Conservation (phyloP, 1,139 yeast genomes). For the Blastobotrys ciferrii region DNA sequence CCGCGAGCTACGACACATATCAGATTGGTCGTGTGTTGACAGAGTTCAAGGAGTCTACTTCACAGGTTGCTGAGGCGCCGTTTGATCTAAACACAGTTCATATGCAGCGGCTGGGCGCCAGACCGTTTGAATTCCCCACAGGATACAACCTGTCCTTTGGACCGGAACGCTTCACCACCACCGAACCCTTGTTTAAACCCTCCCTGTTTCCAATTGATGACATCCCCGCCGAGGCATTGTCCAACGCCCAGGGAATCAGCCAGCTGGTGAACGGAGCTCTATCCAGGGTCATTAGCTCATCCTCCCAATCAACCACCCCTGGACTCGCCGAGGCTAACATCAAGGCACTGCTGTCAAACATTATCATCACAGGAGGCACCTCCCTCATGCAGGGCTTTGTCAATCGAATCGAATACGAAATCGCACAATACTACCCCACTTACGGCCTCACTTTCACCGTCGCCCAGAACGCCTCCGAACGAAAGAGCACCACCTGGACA, state of each 20-base stretch:
- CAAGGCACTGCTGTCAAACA: slow-evolving; percentile 82
- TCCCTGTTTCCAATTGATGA: slow-evolving; percentile 31
- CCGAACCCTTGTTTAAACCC: slow-evolving; percentile 73
- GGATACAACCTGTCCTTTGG: slow-evolving; percentile 58
- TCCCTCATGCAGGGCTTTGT: slow-evolving; percentile 81
- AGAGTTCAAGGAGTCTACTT: slow-evolving; percentile 63
- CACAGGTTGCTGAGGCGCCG: slow-evolving; percentile 53
- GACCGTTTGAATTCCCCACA: slow-evolving; percentile 84
- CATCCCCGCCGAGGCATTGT: slow-evolving; percentile 4
- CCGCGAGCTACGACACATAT: slow-evolving; percentile 36
- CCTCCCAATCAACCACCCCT: slow-evolving; percentile 12
- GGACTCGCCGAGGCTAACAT: slow-evolving; percentile 12
- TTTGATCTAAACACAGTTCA: slow-evolving; percentile 26
- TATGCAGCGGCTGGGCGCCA: slow-evolving; percentile 28
- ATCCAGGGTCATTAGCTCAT: slow-evolving; percentile 12
- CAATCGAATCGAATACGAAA: slow-evolving; percentile 72
- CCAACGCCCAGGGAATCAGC: slow-evolving; percentile 52
- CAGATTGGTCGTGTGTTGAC: slow-evolving; percentile 44
- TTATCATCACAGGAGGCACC: slow-evolving; percentile 85
- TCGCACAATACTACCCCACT: slow-evolving; percentile 65
- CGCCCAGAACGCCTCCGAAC: slow-evolving; percentile 74
- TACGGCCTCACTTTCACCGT: slow-evolving; percentile 64
- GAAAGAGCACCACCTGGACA: slow-evolving; percentile 86
- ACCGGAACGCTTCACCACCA: slow-evolving; percentile 66
- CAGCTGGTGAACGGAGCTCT: slow-evolving; percentile 53